Evolutionary conservation across 495 filamentous ascomycete species (phyloP), one percentile per base, ranked within the genome.

Genomic region (Penicillium atrosanguineum): DNA sequence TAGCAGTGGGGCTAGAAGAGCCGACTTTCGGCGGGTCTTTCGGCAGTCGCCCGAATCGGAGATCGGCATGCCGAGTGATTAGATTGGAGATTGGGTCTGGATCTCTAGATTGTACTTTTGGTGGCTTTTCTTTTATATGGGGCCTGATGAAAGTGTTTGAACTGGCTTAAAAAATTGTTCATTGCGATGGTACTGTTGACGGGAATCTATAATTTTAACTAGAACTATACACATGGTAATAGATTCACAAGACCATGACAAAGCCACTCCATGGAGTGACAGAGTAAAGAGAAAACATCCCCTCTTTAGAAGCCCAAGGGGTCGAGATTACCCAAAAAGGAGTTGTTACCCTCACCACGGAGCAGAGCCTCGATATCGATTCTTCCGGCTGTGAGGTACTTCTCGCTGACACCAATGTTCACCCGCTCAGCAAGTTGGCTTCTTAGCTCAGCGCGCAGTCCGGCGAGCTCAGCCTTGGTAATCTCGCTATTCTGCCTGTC

Each of bases 331-430:
- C 88, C 88, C 47, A 91, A 60, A 67, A 92, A 91, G 48, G 59
- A 70, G 39, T 74, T 65, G 49, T 71, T 77, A 3, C 78, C 80
- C 54, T 76, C 80, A 19, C 79, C 83, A 5, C 85, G 84, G 51
- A 97, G 66, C 49, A 96, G 64, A 48, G 84, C 87, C 61, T 91
- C 86, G 28, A 97, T 80, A 77, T 98, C 89, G 20, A 97, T 79
- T 11, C 83, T 77, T 15, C 89, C 89, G 46, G 83, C 79, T 0
- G 90, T 91, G 53, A 97, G 73, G 73, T 97, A 98, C 68, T 78
- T 83, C 75, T 92, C 91, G 61, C 90, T 96, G 12, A 98, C 91
- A 6, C 94, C 94, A 21, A 89, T 81, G 70, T 98, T 98, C 29
- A 98, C 78, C 42, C 89, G 79, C 70, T 88, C 83, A 23, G 74